Conservation (phyloP, 352 stramenopile species). For the Phytophthora pseudosyringae region DNA sequence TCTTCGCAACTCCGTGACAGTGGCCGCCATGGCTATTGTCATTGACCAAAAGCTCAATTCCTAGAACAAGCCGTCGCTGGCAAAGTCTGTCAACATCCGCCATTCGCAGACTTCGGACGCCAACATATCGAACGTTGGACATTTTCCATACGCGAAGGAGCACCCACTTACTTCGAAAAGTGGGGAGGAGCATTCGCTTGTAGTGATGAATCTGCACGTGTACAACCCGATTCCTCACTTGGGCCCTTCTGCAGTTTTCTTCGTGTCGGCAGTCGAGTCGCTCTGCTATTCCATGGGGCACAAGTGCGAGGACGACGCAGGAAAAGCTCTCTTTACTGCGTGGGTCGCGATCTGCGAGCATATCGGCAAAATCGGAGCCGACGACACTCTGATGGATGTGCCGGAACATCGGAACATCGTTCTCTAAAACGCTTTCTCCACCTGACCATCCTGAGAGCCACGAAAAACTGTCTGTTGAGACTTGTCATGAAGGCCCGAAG, state of each 20-base stretch:
- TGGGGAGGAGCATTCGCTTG: neutral
- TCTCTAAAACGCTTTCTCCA: too few species aligned
- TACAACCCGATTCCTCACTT: slow-evolving; percentile 38
- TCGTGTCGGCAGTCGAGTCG: slow-evolving; percentile 31
- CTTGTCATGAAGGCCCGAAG: too few species aligned
- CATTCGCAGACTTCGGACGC: slow-evolving; percentile 23
- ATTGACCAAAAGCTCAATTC: slow-evolving; percentile 26
- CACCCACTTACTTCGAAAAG: slow-evolving; percentile 11
- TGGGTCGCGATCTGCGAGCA: slow-evolving; percentile 27
- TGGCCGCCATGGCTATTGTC: slow-evolving; percentile 20
- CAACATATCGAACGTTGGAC: slow-evolving; percentile 37
- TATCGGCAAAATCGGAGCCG: slow-evolving; percentile 10
- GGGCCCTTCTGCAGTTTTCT: slow-evolving; percentile 28
- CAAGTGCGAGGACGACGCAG: slow-evolving; percentile 38
- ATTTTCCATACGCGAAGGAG: slow-evolving; percentile 9
- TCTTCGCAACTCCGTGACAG: slow-evolving; percentile 11
- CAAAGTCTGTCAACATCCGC: slow-evolving; percentile 21
- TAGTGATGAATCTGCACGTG: slow-evolving; percentile 35
- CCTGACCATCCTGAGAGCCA: too few species aligned
- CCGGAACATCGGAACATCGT: neutral
- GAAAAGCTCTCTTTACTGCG: slow-evolving; percentile 19
- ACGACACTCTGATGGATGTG: slow-evolving; percentile 33
- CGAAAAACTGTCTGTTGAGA: too few species aligned
- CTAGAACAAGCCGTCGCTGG: slow-evolving; percentile 21
- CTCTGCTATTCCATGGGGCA: slow-evolving; percentile 40